Conservation (phyloP, 2,329 filamentous ascomycete species). For the Aspergillus sp. region DNA sequence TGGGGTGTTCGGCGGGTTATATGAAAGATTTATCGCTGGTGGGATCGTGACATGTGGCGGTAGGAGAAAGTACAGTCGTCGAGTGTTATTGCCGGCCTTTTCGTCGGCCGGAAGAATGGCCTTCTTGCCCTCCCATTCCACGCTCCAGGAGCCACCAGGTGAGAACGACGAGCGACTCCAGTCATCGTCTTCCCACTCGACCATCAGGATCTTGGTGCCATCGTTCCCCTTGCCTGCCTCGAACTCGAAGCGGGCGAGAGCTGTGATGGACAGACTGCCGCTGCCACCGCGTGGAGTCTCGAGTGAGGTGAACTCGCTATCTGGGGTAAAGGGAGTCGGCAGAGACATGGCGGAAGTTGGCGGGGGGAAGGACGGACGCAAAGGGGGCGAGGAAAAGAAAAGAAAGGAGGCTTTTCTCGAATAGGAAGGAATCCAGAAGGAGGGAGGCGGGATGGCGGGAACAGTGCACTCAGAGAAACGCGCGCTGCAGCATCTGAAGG, state of each 20-base stretch:
- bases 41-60: constrained; percentile 72
- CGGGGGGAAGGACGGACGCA: background rate
- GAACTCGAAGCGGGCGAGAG: constrained; percentile 85
- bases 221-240: constrained; percentile 73
- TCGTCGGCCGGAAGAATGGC: constrained; percentile 68
- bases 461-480: constrained; percentile 5
- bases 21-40: constrained; percentile 66
- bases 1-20: constrained; percentile 40
- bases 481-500: constrained; percentile 9
- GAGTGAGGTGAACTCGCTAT: constrained; percentile 31
- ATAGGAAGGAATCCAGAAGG: constrained; percentile 6
- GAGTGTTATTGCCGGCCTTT: constrained; percentile 51
- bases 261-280: constrained; percentile 48
- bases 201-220: constrained; percentile 89
- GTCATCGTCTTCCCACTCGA: constrained; percentile 76
- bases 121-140: constrained; percentile 80
- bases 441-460: background rate
- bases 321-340: constrained; percentile 28
- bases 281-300: constrained; percentile 31
- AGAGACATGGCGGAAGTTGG: constrained; percentile 14
- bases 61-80: constrained; percentile 77
- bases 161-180: constrained; percentile 42
- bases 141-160: constrained; percentile 63
- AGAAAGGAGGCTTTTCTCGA: constrained; percentile 5
- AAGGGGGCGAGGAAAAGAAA: constrained; percentile 4